Base-by-base conservation (phyloP, 1,284 basidiomycete genomes). In the Clitocybe nebularis region DNA sequence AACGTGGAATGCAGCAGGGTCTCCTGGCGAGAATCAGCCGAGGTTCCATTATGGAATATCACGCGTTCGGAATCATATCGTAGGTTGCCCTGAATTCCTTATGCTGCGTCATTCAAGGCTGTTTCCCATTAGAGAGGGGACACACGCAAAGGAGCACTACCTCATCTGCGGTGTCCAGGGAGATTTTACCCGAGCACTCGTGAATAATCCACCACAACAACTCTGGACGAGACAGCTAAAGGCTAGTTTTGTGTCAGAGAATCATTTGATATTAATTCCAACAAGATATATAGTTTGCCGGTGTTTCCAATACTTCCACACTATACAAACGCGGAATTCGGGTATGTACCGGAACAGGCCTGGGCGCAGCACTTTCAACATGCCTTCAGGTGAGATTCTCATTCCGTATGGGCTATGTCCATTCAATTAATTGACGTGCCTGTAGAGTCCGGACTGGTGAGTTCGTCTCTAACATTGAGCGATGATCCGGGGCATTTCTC, bases 301-400 rank as follows among this genome's bases (percentile, higher is more conserved):
- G 84, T 47, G 81, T 89, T 29, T 86, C 85, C 14, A 84, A 89
- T 57, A 86, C 84, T 1, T 87, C 84, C 4, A 75, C 68, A 0
- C 55, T 89, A 10, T 89, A 89, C 19, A 84, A 74, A 52, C 79
- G 86, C 47, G 87, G 86, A 14, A 81, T 89, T 55, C 81, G 85
- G 56, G 80, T 89, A 48, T 89, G 87, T 61, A 89, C 87, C 3
- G 87, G 86, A 29, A 89, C 86, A n/a, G 86, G 87, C 40, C 75
- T 89, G 34, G 86, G 87, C 21, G 85, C 87, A 21, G 84, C 84
- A 1, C 72, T 89, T 13, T 80, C 86, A 10, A 88, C 84, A 13
- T 86, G 82, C 52, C 70, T 88, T 42, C 86, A 89, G 68, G 71
- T 70, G 37, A 46, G 10, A n/a, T 33, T 34, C 44, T 36, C 23